Evolutionary conservation across 2,329 filamentous ascomycete genomes (phyloP).

Genomic region (Cryphonectria carpinicola): DNA sequence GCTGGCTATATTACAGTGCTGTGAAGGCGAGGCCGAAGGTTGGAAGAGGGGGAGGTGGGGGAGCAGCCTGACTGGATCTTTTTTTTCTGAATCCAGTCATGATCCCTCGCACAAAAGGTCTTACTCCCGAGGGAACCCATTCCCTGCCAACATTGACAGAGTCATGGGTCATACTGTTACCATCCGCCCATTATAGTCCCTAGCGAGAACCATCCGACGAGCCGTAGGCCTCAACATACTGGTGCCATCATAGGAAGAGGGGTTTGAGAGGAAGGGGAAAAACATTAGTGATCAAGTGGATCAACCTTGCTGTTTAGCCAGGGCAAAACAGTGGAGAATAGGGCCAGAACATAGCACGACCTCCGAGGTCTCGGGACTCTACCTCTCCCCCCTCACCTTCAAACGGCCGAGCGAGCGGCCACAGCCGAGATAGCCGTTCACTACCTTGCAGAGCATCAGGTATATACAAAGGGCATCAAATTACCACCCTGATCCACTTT

Average conservation of each 20-base stretch:
- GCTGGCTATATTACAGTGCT: background rate
- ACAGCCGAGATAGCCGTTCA: background rate
- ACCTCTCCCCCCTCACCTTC: background rate
- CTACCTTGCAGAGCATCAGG: background rate
- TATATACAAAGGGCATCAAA: background rate
- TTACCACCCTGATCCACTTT: background rate
- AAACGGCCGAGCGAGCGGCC: slow-evolving; percentile 1
- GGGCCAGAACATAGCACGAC: background rate
- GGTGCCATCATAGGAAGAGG: background rate
- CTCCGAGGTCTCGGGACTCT: background rate
- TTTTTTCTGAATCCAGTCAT: background rate
- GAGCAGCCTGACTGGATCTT: background rate
- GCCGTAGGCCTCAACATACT: background rate
- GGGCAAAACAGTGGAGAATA: background rate
- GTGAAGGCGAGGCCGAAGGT: background rate
- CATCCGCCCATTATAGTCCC: background rate
- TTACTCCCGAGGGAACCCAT: background rate
- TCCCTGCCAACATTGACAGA: background rate
- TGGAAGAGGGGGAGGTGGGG: background rate
- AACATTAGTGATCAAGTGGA: background rate
- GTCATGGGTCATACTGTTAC: background rate
- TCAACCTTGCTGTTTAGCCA: background rate
- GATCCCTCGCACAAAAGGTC: background rate
- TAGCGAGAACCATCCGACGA: background rate
- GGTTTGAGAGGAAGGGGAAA: too few relatives aligned